Evolutionary conservation across 352 stramenopile genomes (phyloP), one percentile per base, ranked within the genome.

Genomic region (Aphanomyces astaci): DNA sequence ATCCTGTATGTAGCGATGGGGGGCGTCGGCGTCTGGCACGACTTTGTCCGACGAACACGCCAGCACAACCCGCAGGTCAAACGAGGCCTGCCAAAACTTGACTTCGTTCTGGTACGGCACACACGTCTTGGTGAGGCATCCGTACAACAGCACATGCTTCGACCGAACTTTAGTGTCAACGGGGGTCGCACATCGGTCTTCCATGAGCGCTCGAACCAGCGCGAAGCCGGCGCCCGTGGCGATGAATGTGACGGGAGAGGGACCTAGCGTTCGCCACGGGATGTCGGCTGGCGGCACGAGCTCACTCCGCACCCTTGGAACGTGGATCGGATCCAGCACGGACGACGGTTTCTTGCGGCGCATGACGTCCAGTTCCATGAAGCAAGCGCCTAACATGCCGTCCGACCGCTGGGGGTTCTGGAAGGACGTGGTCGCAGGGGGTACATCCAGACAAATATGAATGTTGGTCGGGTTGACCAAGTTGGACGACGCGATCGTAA

Each of bases 401-500:
- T 33, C 39, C 11, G 49, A 52, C 5, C 17, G 15, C 13, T 68
- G 4, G n/a, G 46, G 15, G 32, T 60, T 25, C 0, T 25, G 5
- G 1, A 68, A 60, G 11, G 43, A 33, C 43, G 19, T 31, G 24
- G 31, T 11, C 3, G 96, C 66, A 99, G 73, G 36, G 92, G 90
- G 79, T 99, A 98, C 15, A 90, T 97, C 56, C 95, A 99, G n/a
- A 92, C 76, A 59, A 92, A 98, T 77, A 73, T 98, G 94, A 31
- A 99, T 85, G 22, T 81, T 84, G 51, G 90, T 86, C 4, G 95
- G 93, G 73, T 96, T 88, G 3, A 97, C 83, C 40, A 86, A 78
- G 46, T 89, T 92, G 11, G 91, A 99, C 3, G 96, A 99, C 32
- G 94, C 96, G 71, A 99, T 99, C 11, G 97, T 99, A 78, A 99